Percentiles rank a stretch among this genome's conserved stretches.
Evolutionary conservation across 2,329 filamentous ascomycete species (phyloP).

Genomic region (Xylariaceae sp.): DNA sequence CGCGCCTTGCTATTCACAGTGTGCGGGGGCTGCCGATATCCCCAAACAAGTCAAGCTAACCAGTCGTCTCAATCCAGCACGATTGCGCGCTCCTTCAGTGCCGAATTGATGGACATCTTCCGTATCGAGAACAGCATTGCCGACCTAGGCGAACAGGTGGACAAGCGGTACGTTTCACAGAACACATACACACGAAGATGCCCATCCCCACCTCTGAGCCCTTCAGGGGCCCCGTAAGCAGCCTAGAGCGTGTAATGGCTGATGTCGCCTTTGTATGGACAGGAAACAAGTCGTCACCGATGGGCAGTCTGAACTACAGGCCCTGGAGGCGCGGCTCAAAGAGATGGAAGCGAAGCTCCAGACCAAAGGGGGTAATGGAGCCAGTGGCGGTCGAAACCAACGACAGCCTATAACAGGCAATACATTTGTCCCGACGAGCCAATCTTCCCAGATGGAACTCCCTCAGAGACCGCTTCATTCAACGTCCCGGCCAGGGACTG

Average conservation of each 20-base stretch:
- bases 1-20: not conserved
- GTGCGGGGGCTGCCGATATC: not conserved
- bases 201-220: not conserved
- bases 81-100: conserved; percentile 80
- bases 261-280: conserved; percentile 18
- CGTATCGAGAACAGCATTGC: conserved; percentile 74
- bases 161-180: conserved; percentile 64
- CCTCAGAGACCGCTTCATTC: conserved; percentile 26
- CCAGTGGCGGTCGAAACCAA: conserved; percentile 26
- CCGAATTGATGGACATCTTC: conserved; percentile 83
- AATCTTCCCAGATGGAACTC: conserved; percentile 29
- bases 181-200: not conserved
- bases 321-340: conserved; percentile 74
- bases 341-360: conserved; percentile 76
- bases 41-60: conserved; percentile 18
- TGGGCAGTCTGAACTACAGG: conserved; percentile 75
- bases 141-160: conserved; percentile 67
- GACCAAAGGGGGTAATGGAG: conserved; percentile 9
- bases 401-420: conserved; percentile 27
- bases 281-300: conserved; percentile 76
- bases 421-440: conserved; percentile 25
- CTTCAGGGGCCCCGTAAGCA: not conserved
- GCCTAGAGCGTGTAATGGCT: conserved; percentile 4
- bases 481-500: conserved; percentile 50
- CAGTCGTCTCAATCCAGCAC: conserved; percentile 51